Base-by-base conservation (phyloP, 2,329 filamentous ascomycete species). In the Penicillium oxalicum region DNA sequence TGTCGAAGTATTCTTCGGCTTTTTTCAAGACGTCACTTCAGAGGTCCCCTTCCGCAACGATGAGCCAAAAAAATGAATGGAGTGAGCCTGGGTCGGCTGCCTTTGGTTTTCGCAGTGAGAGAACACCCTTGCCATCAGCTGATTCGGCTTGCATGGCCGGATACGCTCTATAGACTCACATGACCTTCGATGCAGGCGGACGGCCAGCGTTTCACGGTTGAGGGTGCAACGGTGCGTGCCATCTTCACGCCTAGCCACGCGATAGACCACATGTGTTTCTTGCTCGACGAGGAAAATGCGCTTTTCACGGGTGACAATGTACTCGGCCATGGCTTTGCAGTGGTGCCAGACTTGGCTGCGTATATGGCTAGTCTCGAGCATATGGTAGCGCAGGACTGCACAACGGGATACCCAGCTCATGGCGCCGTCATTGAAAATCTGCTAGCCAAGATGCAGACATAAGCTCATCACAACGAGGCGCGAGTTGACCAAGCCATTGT, bases 241-340 rank as follows among this genome's bases (percentile, higher is more conserved):
- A 44, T 75, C 1, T 62, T 79, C 58, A 77, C 74, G 4, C 83
- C 83, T 0, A 84, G 88, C 1, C 88, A 94, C 61, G 82, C 88
- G 0, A 70, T 72, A 1, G 88, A 94, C 61, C 88, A 93, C 59
- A 83, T 88, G 74, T 81, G 78, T n/a, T 82, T 91, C 51, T 61
- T 88, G 1, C 69, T 91, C 1, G 76, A 81, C 36, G 86, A 90
- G 56, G 76, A 91, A 62, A 76, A 86, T 50, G 84, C 85, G 40
- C 80, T 91, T 74, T 89, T 91, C 63, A 90, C 87, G 0, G 88
- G 83, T 2, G 88, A 91, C 66, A 91, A 88, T 59, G 80, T 91
- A 1, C 76, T 91, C 0, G 87, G 88, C 0, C 85, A 72, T 38
- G 73, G 73, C 0, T 69, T 59, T 12, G 64, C 59, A 33, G 72